These are phyloP conservation scores for Saitozyma podzolica DNA, from an alignment of 768 basidiomycete species.

Conservation along the genomic window DNA sequence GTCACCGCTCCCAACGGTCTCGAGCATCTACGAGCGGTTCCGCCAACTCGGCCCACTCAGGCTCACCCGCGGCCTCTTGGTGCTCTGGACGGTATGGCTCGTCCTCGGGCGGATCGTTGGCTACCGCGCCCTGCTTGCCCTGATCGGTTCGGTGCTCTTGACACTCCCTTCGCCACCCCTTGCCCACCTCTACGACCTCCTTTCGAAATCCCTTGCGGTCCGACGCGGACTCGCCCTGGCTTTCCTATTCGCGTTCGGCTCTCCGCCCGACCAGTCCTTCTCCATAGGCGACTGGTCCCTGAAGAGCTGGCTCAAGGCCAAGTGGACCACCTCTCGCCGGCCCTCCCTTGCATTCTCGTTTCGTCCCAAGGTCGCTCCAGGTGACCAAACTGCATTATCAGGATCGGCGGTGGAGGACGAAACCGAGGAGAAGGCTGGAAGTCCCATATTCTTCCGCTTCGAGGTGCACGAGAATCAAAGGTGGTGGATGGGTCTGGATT, in stretches of 20 bases:
- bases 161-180: constrained; percentile 45
- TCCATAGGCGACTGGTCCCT: constrained; percentile 60
- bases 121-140: constrained; percentile 24
- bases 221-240: constrained; percentile 63
- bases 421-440: constrained; percentile 14
- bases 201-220: constrained; percentile 58
- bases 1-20: constrained; percentile 58
- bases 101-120: constrained; percentile 30
- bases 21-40: constrained; percentile 44
- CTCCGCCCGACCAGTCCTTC: constrained; percentile 62
- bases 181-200: constrained; percentile 42
- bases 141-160: constrained; percentile 36
- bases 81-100: constrained; percentile 45
- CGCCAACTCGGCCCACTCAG: constrained; percentile 18
- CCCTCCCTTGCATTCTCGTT: constrained; percentile 58
- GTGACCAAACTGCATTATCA: constrained; percentile 9
- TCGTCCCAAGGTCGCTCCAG: constrained; percentile 54
- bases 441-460: constrained; percentile 66
- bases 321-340: constrained; percentile 59
- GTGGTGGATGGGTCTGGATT: constrained; percentile 97
- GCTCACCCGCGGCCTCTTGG: constrained; percentile 27
- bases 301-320: constrained; percentile 71
- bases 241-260: constrained; percentile 66
- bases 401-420: constrained; percentile 15
- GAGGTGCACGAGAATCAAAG: constrained; percentile 92